Evolutionary conservation across 2,329 filamentous ascomycete genomes (phyloP).

Genomic region (Ceratocystis colombiana): DNA sequence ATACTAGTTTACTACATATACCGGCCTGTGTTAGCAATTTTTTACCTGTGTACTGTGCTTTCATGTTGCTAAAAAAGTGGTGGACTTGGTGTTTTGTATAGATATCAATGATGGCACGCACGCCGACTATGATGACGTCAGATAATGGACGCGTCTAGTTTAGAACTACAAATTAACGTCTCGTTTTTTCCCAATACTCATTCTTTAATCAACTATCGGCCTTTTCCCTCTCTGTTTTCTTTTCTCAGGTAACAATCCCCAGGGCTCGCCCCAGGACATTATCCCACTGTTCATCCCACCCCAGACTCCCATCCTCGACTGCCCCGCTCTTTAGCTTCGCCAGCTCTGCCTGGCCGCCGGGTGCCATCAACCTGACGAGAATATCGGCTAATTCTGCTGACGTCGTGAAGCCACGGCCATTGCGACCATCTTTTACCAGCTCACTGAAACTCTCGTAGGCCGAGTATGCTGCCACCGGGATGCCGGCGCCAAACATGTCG

Average conservation of each 20-base stretch:
- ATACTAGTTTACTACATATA: too few relatives aligned
- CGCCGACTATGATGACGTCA: slow-evolving; percentile 10
- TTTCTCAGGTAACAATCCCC: slow-evolving; percentile 34
- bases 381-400: slow-evolving; percentile 54
- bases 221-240: neutral
- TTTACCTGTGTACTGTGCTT: neutral
- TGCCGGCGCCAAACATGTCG: slow-evolving; percentile 92
- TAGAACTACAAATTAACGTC: slow-evolving; percentile 3
- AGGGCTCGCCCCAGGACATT: slow-evolving; percentile 65
- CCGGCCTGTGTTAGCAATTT: neutral
- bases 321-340: slow-evolving; percentile 57
- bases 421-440: slow-evolving; percentile 75
- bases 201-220: too few relatives aligned
- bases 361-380: slow-evolving; percentile 53
- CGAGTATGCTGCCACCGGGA: slow-evolving; percentile 81
- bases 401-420: slow-evolving; percentile 75
- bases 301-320: slow-evolving; percentile 57
- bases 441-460: slow-evolving; percentile 82
- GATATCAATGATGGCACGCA: slow-evolving; percentile 3
- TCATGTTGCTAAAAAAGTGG: neutral
- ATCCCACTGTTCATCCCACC: slow-evolving; percentile 95
- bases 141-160: neutral
- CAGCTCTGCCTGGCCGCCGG: slow-evolving; percentile 45
- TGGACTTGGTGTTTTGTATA: neutral
- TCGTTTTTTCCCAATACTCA: neutral